These are phyloP conservation scores for Begonia loranthoides DNA, from an alignment of 306 rosid species.

Conservation along the genomic window DNA sequence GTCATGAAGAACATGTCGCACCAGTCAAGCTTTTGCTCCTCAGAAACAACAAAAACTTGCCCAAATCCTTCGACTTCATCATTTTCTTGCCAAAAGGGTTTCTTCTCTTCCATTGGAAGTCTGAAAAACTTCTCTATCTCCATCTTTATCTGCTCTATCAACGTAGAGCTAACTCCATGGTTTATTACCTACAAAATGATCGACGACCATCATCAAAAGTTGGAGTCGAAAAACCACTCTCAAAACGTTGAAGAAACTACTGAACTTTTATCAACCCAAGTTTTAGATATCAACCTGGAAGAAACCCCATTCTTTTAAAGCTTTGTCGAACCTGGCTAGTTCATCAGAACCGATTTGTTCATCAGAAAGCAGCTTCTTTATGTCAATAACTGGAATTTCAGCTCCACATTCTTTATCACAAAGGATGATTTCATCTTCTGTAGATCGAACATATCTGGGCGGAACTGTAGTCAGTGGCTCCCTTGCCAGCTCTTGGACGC, in stretches of 20 bases:
- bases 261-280: too few species aligned
- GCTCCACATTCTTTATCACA: neutral
- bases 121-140: too few species aligned
- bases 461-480: constrained; percentile 7
- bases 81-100: too few species aligned
- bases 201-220: constrained; percentile 15
- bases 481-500: constrained; percentile 21
- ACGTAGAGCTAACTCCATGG: too few species aligned
- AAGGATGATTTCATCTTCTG: neutral
- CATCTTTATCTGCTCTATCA: too few species aligned
- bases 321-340: too few species aligned
- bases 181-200: too few species aligned
- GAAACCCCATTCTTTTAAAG: too few species aligned
- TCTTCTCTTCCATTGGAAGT: too few species aligned
- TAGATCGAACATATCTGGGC: neutral
- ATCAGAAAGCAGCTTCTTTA: neutral
- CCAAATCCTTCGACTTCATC: too few species aligned
- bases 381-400: constrained; percentile 17
- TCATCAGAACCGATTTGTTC: constrained; percentile 18
- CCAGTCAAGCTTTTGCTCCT: constrained; percentile 33
- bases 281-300: too few species aligned
- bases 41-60: too few species aligned
- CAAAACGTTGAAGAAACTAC: neutral
- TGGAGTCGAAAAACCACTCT: constrained; percentile 14
- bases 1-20: constrained; percentile 22